Evolutionary conservation across 1,284 basidiomycete genomes (phyloP).

Genomic region (Cutaneotrichosporon sp.): DNA sequence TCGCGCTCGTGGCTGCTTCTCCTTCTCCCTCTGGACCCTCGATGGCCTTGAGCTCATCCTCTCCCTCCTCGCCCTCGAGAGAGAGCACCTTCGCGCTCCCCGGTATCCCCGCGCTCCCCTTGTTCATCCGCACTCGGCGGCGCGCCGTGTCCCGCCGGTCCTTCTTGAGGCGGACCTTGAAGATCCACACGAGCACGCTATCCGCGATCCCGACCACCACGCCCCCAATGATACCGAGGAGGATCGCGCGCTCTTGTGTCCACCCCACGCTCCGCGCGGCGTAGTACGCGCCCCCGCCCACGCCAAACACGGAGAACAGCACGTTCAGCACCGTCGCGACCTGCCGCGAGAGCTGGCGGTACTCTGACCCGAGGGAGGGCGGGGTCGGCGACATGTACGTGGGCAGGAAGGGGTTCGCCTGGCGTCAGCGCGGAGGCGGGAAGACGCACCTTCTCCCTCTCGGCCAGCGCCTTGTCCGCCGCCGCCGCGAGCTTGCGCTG

Average conservation of each 20-base stretch:
- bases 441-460: constrained; percentile 7
- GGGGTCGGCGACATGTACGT: constrained; percentile 36
- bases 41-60: neutral
- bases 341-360: constrained; percentile 31
- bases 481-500: constrained; percentile 24
- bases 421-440: constrained; percentile 5
- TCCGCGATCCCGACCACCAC: constrained; percentile 43
- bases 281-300: constrained; percentile 41
- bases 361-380: constrained; percentile 37
- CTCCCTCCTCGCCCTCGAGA: constrained; percentile 4
- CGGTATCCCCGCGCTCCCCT: constrained; percentile 11
- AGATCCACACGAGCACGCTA: constrained; percentile 37
- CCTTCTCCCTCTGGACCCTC: neutral
- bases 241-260: constrained; percentile 28
- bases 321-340: constrained; percentile 45
- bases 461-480: constrained; percentile 10
- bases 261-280: constrained; percentile 40
- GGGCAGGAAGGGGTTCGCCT: constrained; percentile 44
- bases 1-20: neutral
- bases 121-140: constrained; percentile 17
- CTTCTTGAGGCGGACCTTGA: constrained; percentile 24
- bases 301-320: constrained; percentile 46
- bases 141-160: constrained; percentile 25
- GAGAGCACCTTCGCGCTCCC: constrained; percentile 1
- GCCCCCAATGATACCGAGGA: constrained; percentile 40